Evolutionary conservation across 768 basidiomycete species (phyloP).

Genomic region (Lactifluus subvellereus): DNA sequence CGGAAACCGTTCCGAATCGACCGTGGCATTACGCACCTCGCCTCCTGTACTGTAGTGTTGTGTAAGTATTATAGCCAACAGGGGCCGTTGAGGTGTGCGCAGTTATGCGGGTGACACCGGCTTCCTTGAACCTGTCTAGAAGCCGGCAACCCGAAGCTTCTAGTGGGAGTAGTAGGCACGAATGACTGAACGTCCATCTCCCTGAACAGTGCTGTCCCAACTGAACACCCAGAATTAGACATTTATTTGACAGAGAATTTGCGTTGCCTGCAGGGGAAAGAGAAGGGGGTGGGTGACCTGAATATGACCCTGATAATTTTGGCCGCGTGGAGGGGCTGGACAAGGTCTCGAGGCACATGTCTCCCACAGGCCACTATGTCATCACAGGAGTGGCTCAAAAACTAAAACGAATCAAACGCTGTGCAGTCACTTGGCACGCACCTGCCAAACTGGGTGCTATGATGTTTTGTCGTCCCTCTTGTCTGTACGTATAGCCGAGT

Average conservation of each 20-base stretch:
- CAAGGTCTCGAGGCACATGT: conserved; percentile 10
- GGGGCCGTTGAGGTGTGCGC: neutral
- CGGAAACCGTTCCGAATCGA: neutral
- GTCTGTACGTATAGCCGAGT: neutral
- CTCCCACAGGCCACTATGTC: conserved; percentile 16
- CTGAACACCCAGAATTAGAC: neutral
- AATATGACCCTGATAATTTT: conserved; percentile 3
- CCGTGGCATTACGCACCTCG: conserved; percentile 7
- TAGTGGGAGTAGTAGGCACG: neutral
- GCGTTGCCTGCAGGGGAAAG: no score
- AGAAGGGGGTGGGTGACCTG: neutral
- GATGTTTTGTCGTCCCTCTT: neutral
- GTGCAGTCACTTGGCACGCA: neutral
- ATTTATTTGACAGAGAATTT: conserved; percentile 6
- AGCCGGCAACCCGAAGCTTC: neutral
- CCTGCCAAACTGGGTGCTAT: conserved; percentile 11
- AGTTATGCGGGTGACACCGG: neutral
- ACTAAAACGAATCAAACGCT: conserved; percentile 4
- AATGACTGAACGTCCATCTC: neutral
- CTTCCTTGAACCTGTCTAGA: neutral
- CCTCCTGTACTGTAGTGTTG: neutral
- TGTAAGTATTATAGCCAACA: neutral
- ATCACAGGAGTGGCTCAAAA: neutral
- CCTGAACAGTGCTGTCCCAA: neutral
- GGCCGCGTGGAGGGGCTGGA: conserved; percentile 17